phyloP scores from a whole-genome alignment of 2,329 filamentous ascomycete genomes.

The Talaromyces albobiverticillius region DNA sequence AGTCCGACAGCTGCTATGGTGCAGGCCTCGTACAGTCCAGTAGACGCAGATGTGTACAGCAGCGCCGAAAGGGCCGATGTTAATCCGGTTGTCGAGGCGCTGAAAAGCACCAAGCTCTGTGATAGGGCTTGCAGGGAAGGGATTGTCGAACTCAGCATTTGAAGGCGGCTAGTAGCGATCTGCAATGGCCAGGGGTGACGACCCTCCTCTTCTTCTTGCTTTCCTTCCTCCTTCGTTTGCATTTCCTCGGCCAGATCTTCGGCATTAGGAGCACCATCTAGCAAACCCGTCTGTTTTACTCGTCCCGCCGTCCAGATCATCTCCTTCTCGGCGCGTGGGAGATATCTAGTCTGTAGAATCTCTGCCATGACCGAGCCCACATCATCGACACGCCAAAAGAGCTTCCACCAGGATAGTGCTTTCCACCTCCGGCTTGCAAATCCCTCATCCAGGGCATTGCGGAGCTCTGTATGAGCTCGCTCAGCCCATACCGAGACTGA shows the following conservation, averaged over 20 bases:
- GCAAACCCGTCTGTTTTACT: slow-evolving; percentile 63
- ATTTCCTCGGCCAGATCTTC: slow-evolving; percentile 10
- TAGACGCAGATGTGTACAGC: slow-evolving; percentile 53
- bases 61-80: slow-evolving; percentile 56
- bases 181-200: slow-evolving; percentile 65
- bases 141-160: slow-evolving; percentile 64
- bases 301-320: slow-evolving; percentile 80
- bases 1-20: slow-evolving; percentile 59
- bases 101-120: slow-evolving; percentile 72
- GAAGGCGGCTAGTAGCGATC: slow-evolving; percentile 68
- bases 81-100: slow-evolving; percentile 68
- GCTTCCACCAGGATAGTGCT: slow-evolving; percentile 85
- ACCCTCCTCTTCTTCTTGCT: too few species aligned
- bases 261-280: slow-evolving; percentile 25
- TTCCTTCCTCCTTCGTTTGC: slow-evolving; percentile 15
- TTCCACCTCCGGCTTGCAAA: slow-evolving; percentile 76
- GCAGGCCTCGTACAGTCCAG: slow-evolving; percentile 56
- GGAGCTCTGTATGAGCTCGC: slow-evolving; percentile 76
- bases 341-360: slow-evolving; percentile 72
- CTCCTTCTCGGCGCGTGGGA: slow-evolving; percentile 73
- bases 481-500: slow-evolving; percentile 72
- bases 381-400: slow-evolving; percentile 93
- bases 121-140: slow-evolving; percentile 70
- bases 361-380: slow-evolving; percentile 79
- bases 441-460: slow-evolving; percentile 72